Conservation (phyloP, 805 yeast species). For the Lipomyces starkeyi region DNA sequence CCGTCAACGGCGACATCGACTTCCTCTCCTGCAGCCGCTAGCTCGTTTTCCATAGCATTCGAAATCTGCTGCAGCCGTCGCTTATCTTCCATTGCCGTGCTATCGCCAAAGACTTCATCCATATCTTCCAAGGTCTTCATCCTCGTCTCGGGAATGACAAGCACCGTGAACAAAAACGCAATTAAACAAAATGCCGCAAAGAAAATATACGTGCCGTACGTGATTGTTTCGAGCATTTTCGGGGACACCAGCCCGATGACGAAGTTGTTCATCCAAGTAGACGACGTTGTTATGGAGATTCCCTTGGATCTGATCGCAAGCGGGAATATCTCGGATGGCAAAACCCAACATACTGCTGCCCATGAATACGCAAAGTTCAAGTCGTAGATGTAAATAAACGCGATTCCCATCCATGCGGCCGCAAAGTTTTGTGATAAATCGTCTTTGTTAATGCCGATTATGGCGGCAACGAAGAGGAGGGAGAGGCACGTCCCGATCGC, state of each 20-base stretch:
- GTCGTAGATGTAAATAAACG: slow-evolving; percentile 36
- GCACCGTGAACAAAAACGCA: slow-evolving; percentile 36
- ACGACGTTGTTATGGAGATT: slow-evolving; percentile 63
- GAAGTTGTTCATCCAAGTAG: slow-evolving; percentile 67
- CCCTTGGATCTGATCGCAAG: slow-evolving; percentile 72
- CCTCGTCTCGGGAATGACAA: slow-evolving; percentile 30
- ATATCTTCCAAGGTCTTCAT: slow-evolving; percentile 33
- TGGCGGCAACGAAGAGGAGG: slow-evolving; percentile 47
- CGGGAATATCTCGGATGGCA: slow-evolving; percentile 69
- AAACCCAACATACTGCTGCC: slow-evolving; percentile 29
- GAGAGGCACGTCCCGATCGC: slow-evolving; percentile 64
- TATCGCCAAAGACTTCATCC: slow-evolving; percentile 31
- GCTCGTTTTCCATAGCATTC: not conserved
- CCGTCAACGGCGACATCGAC: not conserved
- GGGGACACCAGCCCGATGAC: slow-evolving; percentile 53
- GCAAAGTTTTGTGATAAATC: slow-evolving; percentile 43
- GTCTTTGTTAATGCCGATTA: slow-evolving; percentile 49
- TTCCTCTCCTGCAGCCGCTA: not conserved
- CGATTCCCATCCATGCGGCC: slow-evolving; percentile 37
- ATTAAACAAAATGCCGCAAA: slow-evolving; percentile 42
- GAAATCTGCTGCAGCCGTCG: too few species aligned
- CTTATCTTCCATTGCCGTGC: slow-evolving; percentile 1
- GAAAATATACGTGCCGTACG: slow-evolving; percentile 44
- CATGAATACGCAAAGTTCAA: slow-evolving; percentile 16
- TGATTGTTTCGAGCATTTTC: slow-evolving; percentile 51